A percentile compares a stretch with the other conserved stretches of the same genome.
These are phyloP conservation scores for Xylaria sp. DNA, from an alignment of 2,329 filamentous ascomycete species.

Conservation along the genomic window DNA sequence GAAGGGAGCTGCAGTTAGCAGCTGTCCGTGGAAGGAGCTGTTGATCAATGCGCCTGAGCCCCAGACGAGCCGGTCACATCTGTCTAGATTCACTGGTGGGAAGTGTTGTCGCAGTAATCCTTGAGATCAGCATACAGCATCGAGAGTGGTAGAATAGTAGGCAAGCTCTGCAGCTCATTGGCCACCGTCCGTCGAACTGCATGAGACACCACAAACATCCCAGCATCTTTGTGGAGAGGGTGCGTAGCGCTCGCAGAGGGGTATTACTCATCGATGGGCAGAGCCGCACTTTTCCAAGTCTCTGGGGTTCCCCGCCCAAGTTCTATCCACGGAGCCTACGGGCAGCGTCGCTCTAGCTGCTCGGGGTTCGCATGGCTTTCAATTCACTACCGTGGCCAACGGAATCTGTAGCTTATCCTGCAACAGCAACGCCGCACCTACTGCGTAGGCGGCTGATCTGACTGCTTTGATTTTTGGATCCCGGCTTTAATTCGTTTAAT, in stretches of 20 bases:
- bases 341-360: slow-evolving; percentile 21
- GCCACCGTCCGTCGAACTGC: slow-evolving; percentile 5
- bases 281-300: slow-evolving; percentile 35
- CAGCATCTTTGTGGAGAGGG: slow-evolving; percentile 19
- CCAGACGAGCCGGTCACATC: slow-evolving; percentile 21
- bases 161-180: slow-evolving; percentile 30
- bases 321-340: slow-evolving; percentile 15
- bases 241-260: slow-evolving; percentile 29
- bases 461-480: slow-evolving; percentile 20
- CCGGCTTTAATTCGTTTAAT: slow-evolving; percentile 40
- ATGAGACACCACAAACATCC: slow-evolving; percentile 14
- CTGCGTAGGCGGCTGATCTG: slow-evolving; percentile 6
- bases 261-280: slow-evolving; percentile 27
- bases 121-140: slow-evolving; percentile 33
- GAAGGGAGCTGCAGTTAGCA: slow-evolving; percentile 15
- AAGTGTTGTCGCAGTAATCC: slow-evolving; percentile 27
- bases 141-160: slow-evolving; percentile 20
- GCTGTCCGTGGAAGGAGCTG: slow-evolving; percentile 13
- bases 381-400: slow-evolving; percentile 12
- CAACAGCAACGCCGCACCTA: slow-evolving; percentile 22
- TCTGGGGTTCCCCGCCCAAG: slow-evolving; percentile 14
- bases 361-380: slow-evolving; percentile 14
- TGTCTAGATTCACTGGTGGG: slow-evolving; percentile 22
- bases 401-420: slow-evolving; percentile 9
- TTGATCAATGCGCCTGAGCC: slow-evolving; percentile 25